These are phyloP conservation scores for Acer negundo DNA, from an alignment of 345 rosid species.

Conservation along the genomic window DNA sequence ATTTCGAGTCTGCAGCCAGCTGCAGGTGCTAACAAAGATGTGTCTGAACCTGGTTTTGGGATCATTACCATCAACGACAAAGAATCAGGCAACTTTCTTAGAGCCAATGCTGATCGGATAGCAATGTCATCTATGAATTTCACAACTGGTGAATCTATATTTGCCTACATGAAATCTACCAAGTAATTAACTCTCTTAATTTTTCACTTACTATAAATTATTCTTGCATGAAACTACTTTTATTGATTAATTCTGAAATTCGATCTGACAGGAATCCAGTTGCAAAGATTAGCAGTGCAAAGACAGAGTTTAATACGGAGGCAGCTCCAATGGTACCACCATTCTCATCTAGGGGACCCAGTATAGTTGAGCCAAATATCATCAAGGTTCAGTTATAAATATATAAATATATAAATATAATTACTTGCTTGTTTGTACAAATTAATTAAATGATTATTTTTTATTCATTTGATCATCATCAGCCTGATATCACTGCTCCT, in stretches of 20 bases:
- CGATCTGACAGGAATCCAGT: constrained; percentile 28
- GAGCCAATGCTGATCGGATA: no score
- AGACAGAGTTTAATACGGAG: constrained; percentile 9
- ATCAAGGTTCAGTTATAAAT: constrained; percentile 30
- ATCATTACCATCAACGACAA: constrained; percentile 49
- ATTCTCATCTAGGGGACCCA: constrained; percentile 47
- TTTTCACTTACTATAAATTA: neutral
- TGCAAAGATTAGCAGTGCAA: constrained; percentile 22
- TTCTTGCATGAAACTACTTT: neutral
- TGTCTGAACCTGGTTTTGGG: constrained; percentile 41
- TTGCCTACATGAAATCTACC: constrained; percentile 43
- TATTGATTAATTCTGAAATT: neutral
- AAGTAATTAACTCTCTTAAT: constrained; percentile 30
- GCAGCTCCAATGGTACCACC: constrained; percentile 31
- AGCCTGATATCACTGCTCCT: constrained; percentile 66
- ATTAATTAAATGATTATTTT: neutral
- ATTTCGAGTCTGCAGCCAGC: constrained; percentile 30
- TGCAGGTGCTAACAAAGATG: neutral
- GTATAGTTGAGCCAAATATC: constrained; percentile 27
- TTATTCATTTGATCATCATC: neutral
- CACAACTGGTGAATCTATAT: constrained; percentile 35
- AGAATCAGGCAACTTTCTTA: neutral
- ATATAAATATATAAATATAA: no score
- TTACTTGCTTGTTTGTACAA: no score
- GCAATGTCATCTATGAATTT: constrained; percentile 36